phyloP scores from a whole-genome alignment of 192 early-diverging fungal genomes.

The Mortierella alpina region DNA sequence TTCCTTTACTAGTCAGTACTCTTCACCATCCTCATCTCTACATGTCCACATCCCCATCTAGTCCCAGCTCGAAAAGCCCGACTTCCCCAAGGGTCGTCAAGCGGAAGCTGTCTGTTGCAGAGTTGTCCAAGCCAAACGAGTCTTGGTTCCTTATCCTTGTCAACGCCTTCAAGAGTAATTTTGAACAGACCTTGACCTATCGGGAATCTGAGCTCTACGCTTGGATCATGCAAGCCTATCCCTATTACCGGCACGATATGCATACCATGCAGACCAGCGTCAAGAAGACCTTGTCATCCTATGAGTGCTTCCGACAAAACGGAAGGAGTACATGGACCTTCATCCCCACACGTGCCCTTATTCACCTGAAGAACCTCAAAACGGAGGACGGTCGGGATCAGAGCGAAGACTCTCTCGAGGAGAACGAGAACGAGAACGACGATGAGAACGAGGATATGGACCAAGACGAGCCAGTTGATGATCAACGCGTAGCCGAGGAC shows the following conservation, averaged over 20 bases:
- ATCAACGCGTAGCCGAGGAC: slow-evolving; percentile 9
- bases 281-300: slow-evolving; percentile 47
- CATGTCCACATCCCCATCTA: slow-evolving; percentile 40
- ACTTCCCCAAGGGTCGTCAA: slow-evolving; percentile 25
- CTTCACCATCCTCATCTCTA: not conserved
- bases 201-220: slow-evolving; percentile 52
- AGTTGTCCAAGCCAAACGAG: slow-evolving; percentile 52
- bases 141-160: slow-evolving; percentile 57
- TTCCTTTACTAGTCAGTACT: not conserved
- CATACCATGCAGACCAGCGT: slow-evolving; percentile 55
- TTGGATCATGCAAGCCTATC: slow-evolving; percentile 57
- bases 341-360: slow-evolving; percentile 35
- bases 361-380: slow-evolving; percentile 48
- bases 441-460: slow-evolving; percentile 32
- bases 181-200: slow-evolving; percentile 58
- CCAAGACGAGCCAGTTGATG: not conserved
- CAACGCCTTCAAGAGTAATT: slow-evolving; percentile 58
- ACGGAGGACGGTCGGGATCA: slow-evolving; percentile 26
- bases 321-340: slow-evolving; percentile 50
- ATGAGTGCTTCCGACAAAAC: slow-evolving; percentile 54
- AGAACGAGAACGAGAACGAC: slow-evolving; percentile 32
- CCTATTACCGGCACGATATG: slow-evolving; percentile 53
- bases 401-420: slow-evolving; percentile 26
- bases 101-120: slow-evolving; percentile 21
- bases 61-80: slow-evolving; percentile 31